Conservation (phyloP, 139 green algal genomes). For the Auxenochlorella pyrenoidosa region DNA sequence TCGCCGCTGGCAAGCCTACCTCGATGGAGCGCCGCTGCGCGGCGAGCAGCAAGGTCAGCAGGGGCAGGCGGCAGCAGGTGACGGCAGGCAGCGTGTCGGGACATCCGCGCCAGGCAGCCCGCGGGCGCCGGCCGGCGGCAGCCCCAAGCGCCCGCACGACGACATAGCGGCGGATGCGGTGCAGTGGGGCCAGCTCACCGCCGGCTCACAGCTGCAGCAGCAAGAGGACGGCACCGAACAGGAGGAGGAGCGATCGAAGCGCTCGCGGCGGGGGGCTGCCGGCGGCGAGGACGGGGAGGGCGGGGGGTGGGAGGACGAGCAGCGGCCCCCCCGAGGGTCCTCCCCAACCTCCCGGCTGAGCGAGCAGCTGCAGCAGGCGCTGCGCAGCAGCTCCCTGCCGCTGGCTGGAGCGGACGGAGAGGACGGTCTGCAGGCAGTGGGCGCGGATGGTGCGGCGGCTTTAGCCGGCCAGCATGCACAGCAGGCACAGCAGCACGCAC, state of each 20-base stretch:
- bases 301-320: background rate
- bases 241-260: background rate
- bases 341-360: slow-evolving; percentile 34
- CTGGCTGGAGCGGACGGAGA: background rate
- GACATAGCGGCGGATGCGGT: background rate
- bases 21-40: slow-evolving; percentile 39
- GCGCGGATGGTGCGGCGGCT: background rate
- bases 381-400: background rate
- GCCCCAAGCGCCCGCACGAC: slow-evolving; percentile 39
- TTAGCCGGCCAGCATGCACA: background rate
- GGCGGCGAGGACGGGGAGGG: background rate
- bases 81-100: background rate
- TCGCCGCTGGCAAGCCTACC: slow-evolving; percentile 40
- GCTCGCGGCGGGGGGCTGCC: background rate
- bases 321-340: background rate
- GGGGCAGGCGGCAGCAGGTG: background rate
- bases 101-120: no score
- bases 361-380: slow-evolving; percentile 27
- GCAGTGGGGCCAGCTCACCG: background rate
- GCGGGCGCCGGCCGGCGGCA: background rate
- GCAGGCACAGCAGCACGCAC: slow-evolving; percentile 31
- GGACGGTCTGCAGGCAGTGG: background rate
- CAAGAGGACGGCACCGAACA: background rate
- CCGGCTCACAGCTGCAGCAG: background rate
- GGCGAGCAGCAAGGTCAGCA: slow-evolving; percentile 4